These are phyloP conservation scores for Acacia melanoxylon DNA, from an alignment of 306 rosid genomes.

Conservation along the genomic window DNA sequence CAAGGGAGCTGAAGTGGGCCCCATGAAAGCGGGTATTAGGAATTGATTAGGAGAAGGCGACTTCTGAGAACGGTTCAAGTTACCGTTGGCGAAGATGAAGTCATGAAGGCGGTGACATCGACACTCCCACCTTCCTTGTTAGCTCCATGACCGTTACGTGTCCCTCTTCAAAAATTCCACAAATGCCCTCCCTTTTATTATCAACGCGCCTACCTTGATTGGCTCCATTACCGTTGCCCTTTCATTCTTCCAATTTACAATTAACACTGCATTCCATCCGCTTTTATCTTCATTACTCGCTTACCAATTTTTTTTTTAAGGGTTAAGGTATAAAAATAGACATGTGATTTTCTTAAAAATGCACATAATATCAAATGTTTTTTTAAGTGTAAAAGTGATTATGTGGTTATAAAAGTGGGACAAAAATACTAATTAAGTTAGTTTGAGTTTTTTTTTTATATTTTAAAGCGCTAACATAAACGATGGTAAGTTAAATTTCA, in stretches of 20 bases:
- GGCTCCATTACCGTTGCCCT: not conserved
- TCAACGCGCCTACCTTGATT: not conserved
- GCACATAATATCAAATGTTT: too few species aligned
- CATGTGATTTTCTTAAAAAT: too few species aligned
- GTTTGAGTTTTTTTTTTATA: too few species aligned
- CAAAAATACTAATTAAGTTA: too few species aligned
- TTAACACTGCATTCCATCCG: not conserved
- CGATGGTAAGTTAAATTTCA: too few species aligned
- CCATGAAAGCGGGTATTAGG: not conserved
- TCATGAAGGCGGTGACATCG: not conserved
- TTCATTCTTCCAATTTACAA: too few species aligned
- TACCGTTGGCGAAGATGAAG: not conserved
- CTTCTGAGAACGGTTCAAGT: not conserved
- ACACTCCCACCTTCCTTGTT: not conserved
- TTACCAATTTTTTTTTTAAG: not conserved
- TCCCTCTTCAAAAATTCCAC: not conserved
- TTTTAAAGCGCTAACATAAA: too few species aligned
- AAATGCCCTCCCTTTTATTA: not conserved
- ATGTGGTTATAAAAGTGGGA: too few species aligned
- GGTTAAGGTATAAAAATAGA: too few species aligned
- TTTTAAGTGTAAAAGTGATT: too few species aligned
- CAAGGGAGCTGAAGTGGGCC: not conserved
- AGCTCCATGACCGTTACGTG: conserved; percentile 12
- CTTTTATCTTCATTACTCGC: not conserved
- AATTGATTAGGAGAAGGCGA: not conserved